Base-by-base conservation (phyloP, 2,329 filamentous ascomycete species). In the Colletotrichum destructivum region DNA sequence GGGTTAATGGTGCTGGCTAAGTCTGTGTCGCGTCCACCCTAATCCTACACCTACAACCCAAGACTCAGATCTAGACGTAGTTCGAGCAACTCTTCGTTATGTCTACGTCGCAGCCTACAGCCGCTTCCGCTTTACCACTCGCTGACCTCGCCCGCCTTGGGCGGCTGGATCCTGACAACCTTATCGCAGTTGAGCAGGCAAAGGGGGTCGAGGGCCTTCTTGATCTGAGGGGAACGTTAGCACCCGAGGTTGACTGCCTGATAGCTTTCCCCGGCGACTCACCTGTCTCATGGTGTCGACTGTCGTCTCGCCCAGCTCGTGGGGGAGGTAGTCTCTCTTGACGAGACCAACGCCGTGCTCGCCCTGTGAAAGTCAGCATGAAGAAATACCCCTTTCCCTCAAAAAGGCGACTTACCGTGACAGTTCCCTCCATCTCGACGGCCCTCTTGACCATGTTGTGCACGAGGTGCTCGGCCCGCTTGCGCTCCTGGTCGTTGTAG, bases 401-500 rank as follows among this genome's bases (percentile, higher is more conserved):
- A 55, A 6, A 42, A 2, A 18, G 16, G n/a, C 21, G 35, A 77
- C 85, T 77, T 77, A 89, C 87, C 15, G 94, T 95, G 1, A 95
- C 93, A 0, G 94, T 96, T 11, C 94, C 94, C 81, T 96, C 94
- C 84, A 95, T 88, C 83, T 94, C 93, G 60, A 97, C 91, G 0
- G 94, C 94, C 73, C 93, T 87, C 87, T 95, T 95, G 67, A 96
- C 93, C 94, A 96, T 96, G 69, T 90, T 88, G 79, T 95, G 93
- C 35, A 96, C 92, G 35, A 96, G 84, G 51, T 87, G 87, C 77
- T 94, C 92, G 2, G 92, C 92, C 66, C 88, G 87, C 69, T 86
- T 82, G 75, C 91, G 88, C 80, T 96, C 90, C 26, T 86, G 83
- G n/a, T 93, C 89, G 69, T 90, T 92, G 78, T 89, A 90, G 9